These are phyloP conservation scores for Boletus fagicola DNA, from an alignment of 768 basidiomycete genomes.

Conservation along the genomic window DNA sequence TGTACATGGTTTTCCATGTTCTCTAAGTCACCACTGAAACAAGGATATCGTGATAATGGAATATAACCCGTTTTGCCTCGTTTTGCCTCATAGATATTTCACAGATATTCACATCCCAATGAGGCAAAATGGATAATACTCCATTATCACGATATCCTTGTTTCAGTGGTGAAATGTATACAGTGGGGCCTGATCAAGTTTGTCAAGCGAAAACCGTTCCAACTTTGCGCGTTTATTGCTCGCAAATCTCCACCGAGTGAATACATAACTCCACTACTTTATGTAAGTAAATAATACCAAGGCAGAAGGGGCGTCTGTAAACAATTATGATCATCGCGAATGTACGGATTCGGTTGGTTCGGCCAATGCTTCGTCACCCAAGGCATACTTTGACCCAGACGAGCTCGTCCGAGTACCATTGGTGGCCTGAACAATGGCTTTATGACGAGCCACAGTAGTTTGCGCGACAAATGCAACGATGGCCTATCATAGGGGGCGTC, in stretches of 20 bases:
- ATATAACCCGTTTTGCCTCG: too few species aligned
- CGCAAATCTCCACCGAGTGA: neutral
- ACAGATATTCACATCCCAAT: too few species aligned
- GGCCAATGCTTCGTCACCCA: constrained; percentile 24
- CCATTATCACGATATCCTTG: too few species aligned
- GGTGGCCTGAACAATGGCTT: constrained; percentile 29
- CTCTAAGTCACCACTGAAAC: too few species aligned
- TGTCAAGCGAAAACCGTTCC: neutral
- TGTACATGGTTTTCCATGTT: neutral
- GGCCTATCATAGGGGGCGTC: constrained; percentile 25
- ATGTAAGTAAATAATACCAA: neutral
- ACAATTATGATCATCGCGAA: constrained; percentile 1
- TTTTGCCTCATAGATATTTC: too few species aligned
- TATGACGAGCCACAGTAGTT: constrained; percentile 29
- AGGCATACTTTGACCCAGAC: neutral
- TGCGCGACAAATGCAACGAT: constrained; percentile 35
- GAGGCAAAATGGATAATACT: too few species aligned
- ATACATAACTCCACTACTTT: neutral
- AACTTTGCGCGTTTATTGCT: neutral
- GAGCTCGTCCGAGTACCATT: constrained; percentile 2
- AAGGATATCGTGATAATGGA: too few species aligned
- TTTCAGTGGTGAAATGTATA: too few species aligned
- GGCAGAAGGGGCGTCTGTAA: neutral
- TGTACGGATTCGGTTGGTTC: constrained; percentile 11
- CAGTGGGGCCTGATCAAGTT: too few species aligned